These are phyloP conservation scores for Elongisporangium anandrum DNA, from an alignment of 352 stramenopile genomes.

Conservation along the genomic window DNA sequence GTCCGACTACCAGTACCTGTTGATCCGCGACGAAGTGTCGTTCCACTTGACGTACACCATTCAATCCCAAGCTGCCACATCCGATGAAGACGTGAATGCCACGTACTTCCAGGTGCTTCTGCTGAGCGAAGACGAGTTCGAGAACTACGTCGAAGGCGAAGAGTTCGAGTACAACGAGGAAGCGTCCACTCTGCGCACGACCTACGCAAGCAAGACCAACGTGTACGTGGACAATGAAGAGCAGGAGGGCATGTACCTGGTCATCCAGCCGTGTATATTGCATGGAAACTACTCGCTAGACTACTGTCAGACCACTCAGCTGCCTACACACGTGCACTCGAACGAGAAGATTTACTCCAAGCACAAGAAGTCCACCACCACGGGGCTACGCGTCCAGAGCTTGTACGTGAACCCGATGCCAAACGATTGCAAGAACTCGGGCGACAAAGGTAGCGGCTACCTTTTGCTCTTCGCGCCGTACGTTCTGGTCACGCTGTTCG, in stretches of 20 bases:
- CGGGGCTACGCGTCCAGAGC: conserved; percentile 16
- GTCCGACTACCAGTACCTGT: conserved; percentile 50
- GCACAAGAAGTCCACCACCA: conserved; percentile 15
- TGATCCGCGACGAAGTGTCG: conserved; percentile 57
- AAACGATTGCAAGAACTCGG: conserved; percentile 39
- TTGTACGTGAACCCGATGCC: conserved; percentile 66
- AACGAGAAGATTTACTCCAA: conserved; percentile 45
- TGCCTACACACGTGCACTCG: conserved; percentile 36
- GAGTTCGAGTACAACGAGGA: conserved; percentile 30
- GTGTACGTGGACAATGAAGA: conserved; percentile 43
- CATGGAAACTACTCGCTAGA: conserved; percentile 24
- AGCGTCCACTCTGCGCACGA: conserved; percentile 36
- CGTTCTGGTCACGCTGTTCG: conserved; percentile 42
- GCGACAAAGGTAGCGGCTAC: conserved; percentile 38
- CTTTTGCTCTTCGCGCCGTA: conserved; percentile 61
- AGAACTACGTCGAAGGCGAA: conserved; percentile 42
- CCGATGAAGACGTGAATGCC: conserved; percentile 10
- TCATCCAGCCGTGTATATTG: conserved; percentile 48
- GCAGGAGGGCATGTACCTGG: conserved; percentile 54
- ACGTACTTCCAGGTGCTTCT: conserved; percentile 51
- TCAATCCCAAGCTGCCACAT: conserved; percentile 11
- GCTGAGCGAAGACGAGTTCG: conserved; percentile 47
- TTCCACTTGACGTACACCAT: conserved; percentile 58
- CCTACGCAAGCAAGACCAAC: conserved; percentile 36
- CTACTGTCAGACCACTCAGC: conserved; percentile 25